phyloP scores from a whole-genome alignment of 495 filamentous ascomycete genomes.

The Penicillium silybi region DNA sequence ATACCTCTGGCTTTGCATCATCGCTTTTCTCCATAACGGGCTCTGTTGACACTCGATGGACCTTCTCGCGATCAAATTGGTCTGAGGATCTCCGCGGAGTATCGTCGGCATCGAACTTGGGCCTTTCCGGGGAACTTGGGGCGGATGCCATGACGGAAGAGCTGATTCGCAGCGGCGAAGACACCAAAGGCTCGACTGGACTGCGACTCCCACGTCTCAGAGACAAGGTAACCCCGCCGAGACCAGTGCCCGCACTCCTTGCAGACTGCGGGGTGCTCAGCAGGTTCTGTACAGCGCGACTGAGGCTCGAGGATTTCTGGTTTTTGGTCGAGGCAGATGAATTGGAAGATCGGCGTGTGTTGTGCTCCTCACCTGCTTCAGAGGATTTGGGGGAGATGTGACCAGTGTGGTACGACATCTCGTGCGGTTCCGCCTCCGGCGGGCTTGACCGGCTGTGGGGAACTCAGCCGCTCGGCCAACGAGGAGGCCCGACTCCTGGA shows the following conservation, averaged over 20 bases:
- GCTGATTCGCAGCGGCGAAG: slow-evolving; percentile 24
- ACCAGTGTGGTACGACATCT: slow-evolving; percentile 26
- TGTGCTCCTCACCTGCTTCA: slow-evolving; percentile 55
- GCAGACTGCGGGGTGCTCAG: slow-evolving; percentile 33
- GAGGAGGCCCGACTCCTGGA: slow-evolving; percentile 4
- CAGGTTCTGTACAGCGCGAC: slow-evolving; percentile 15
- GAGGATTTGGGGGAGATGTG: slow-evolving; percentile 49
- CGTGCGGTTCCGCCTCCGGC: slow-evolving; percentile 27
- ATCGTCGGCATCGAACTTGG: slow-evolving; percentile 6
- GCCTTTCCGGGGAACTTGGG: slow-evolving; percentile 23
- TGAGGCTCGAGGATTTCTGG: slow-evolving; percentile 4
- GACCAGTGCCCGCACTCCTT: slow-evolving; percentile 37
- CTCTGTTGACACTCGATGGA: not conserved
- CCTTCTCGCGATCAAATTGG: slow-evolving; percentile 9
- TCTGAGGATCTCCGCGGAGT: slow-evolving; percentile 20
- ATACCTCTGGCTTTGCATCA: slow-evolving; percentile 16
- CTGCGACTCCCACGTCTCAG: slow-evolving; percentile 12
- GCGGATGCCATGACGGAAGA: slow-evolving; percentile 21
- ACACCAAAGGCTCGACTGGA: slow-evolving; percentile 18
- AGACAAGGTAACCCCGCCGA: slow-evolving; percentile 25
- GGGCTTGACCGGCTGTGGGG: slow-evolving; percentile 24
- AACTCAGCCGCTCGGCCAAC: slow-evolving; percentile 20
- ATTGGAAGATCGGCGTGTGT: not conserved
- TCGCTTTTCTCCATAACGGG: slow-evolving; percentile 1
- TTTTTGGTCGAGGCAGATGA: not conserved